Conservation (phyloP, 306 rosid genomes). For the Cotoneaster glaucophyllus region DNA sequence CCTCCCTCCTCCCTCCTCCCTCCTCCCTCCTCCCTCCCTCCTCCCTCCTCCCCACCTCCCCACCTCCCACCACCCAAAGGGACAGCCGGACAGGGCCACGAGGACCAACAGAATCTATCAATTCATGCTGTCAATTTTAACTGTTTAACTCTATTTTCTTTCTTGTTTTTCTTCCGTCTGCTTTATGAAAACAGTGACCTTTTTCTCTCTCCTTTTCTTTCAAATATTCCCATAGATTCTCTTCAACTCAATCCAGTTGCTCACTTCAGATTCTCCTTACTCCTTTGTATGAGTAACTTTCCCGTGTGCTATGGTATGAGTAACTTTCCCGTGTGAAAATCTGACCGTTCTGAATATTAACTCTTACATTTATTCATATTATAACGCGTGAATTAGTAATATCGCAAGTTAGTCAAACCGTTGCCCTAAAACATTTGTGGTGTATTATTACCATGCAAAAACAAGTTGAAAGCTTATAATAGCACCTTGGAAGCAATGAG, state of each 20-base stretch:
- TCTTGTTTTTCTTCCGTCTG: constrained; percentile 1
- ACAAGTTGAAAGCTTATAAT: no score
- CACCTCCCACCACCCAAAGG: no score
- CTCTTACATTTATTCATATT: not conserved
- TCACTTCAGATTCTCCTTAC: not conserved
- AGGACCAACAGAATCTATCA: constrained; percentile 13
- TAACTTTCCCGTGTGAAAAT: not conserved
- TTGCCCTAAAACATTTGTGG: no score
- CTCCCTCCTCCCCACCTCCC: no score
- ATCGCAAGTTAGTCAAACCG: no score
- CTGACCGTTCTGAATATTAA: no score
- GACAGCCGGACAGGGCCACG: not conserved
- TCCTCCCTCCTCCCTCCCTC: no score
- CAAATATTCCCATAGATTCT: not conserved
- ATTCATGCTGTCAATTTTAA: constrained; percentile 12
- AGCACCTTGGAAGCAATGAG: no score
- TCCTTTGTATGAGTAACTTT: not conserved
- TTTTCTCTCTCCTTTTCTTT: not conserved
- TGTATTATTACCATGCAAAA: no score
- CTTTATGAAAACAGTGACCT: constrained; percentile 1
- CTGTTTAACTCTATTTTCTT: not conserved
- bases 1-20: no score
- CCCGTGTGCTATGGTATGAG: fast-evolving
- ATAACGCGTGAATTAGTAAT: no score
- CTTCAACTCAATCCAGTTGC: not conserved